Conservation (phyloP, 2,329 filamentous ascomycete species). For the Huntiella decipiens region DNA sequence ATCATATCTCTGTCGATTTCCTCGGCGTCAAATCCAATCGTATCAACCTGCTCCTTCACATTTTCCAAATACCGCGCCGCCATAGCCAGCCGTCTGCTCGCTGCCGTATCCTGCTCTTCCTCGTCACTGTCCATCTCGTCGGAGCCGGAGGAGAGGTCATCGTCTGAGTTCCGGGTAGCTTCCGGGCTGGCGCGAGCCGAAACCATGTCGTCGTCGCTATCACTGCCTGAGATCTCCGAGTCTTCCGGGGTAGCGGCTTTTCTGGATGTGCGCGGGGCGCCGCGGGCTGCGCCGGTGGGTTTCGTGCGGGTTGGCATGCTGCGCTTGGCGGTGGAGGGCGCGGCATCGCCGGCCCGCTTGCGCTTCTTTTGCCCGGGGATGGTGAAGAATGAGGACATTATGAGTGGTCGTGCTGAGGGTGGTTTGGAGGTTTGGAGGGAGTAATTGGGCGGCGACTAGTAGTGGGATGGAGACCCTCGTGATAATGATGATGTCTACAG, state of each 20-base stretch:
- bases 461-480: too few relatives aligned
- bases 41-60: slow-evolving; percentile 59
- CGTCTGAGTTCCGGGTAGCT: slow-evolving; percentile 22
- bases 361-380: slow-evolving; percentile 76
- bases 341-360: slow-evolving; percentile 44
- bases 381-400: slow-evolving; percentile 93
- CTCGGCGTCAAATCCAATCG: slow-evolving; percentile 72
- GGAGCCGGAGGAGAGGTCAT: slow-evolving; percentile 27
- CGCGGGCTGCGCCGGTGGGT: neutral
- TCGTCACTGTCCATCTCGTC: slow-evolving; percentile 31
- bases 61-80: slow-evolving; percentile 90
- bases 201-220: slow-evolving; percentile 36
- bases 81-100: slow-evolving; percentile 67
- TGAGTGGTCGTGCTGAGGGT: too few relatives aligned
- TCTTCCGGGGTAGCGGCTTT: slow-evolving; percentile 24
- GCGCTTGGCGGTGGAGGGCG: slow-evolving; percentile 17
- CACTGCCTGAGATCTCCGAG: slow-evolving; percentile 76
- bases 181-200: neutral
- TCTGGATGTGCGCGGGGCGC: slow-evolving; percentile 2
- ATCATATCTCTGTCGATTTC: slow-evolving; percentile 88
- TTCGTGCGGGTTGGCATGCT: slow-evolving; percentile 8
- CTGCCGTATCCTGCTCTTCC: slow-evolving; percentile 72
- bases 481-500: too few relatives aligned
- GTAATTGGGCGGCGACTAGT: too few relatives aligned
- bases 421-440: too few relatives aligned